Evolutionary conservation across 495 filamentous ascomycete species (phyloP).

Genomic region (Lentithecium fluviatile): DNA sequence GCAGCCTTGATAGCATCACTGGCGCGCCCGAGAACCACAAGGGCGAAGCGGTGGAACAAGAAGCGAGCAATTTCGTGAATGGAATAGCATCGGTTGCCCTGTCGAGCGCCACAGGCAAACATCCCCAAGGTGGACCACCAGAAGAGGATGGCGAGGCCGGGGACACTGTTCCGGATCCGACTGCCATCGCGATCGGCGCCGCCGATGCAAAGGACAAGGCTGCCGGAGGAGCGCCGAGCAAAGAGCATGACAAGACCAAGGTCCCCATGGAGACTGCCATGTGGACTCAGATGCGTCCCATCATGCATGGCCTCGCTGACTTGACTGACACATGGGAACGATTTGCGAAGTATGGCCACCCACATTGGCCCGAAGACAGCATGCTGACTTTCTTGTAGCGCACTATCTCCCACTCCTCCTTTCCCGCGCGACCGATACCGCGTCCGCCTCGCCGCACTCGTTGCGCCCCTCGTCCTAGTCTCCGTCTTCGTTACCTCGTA

Average conservation of each 20-base stretch:
- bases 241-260: slow-evolving; percentile 76
- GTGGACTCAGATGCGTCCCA: slow-evolving; percentile 69
- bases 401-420: slow-evolving; percentile 73
- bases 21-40: slow-evolving; percentile 82
- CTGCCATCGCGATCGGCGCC: slow-evolving; percentile 52
- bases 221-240: slow-evolving; percentile 46
- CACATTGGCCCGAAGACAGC: neutral
- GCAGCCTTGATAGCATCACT: slow-evolving; percentile 74
- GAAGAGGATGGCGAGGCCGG: slow-evolving; percentile 29
- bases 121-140: slow-evolving; percentile 45
- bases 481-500: slow-evolving; percentile 68
- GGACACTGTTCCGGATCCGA: slow-evolving; percentile 59
- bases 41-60: slow-evolving; percentile 82
- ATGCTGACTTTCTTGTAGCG: slow-evolving; percentile 47
- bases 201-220: slow-evolving; percentile 60
- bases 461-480: slow-evolving; percentile 57
- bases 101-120: slow-evolving; percentile 71
- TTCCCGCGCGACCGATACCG: slow-evolving; percentile 65
- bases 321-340: slow-evolving; percentile 77
- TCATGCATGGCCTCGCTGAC: slow-evolving; percentile 75
- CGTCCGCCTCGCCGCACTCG: slow-evolving; percentile 59
- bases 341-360: slow-evolving; percentile 64
- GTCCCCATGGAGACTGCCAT: slow-evolving; percentile 77
- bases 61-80: slow-evolving; percentile 78
- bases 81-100: slow-evolving; percentile 72